A percentile compares a stretch with the other conserved stretches of the same genome.
Evolutionary conservation across 441 rosid genomes (phyloP).

Genomic region (Syzygium syzygioides): DNA sequence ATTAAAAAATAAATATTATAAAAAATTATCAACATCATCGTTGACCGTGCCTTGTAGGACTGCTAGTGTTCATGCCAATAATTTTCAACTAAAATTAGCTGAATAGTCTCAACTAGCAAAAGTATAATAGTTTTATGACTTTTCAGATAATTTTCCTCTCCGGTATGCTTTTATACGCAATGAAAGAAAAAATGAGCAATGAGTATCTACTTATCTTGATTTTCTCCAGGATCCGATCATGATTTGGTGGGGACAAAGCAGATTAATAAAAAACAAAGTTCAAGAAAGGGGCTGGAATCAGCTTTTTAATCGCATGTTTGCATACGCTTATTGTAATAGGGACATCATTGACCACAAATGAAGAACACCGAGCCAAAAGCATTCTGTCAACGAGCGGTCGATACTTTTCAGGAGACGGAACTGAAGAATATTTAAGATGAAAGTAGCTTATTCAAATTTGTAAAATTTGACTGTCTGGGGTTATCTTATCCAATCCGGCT

Average conservation of each 20-base stretch:
- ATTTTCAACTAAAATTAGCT: too few species aligned
- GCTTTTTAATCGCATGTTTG: neutral
- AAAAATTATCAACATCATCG: too few species aligned
- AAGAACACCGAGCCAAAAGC: neutral
- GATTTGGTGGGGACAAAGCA: neutral
- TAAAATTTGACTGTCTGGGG: neutral
- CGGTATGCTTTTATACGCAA: neutral
- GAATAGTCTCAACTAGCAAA: too few species aligned
- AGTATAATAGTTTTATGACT: too few species aligned
- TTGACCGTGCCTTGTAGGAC: too few species aligned
- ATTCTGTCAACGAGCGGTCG: neutral
- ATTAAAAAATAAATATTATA: too few species aligned
- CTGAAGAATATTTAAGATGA: neutral
- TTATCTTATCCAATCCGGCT: neutral
- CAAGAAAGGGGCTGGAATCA: neutral
- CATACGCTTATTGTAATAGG: neutral
- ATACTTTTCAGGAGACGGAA: neutral
- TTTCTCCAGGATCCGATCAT: neutral
- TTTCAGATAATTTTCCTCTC: too few species aligned
- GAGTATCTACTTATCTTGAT: neutral
- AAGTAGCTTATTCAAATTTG: neutral
- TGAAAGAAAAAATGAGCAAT: neutral
- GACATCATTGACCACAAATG: neutral
- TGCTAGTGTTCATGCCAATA: too few species aligned
- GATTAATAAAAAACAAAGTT: neutral